These are phyloP conservation scores for Podila clonocystis DNA, from an alignment of 192 early-diverging fungal genomes.

Conservation along the genomic window DNA sequence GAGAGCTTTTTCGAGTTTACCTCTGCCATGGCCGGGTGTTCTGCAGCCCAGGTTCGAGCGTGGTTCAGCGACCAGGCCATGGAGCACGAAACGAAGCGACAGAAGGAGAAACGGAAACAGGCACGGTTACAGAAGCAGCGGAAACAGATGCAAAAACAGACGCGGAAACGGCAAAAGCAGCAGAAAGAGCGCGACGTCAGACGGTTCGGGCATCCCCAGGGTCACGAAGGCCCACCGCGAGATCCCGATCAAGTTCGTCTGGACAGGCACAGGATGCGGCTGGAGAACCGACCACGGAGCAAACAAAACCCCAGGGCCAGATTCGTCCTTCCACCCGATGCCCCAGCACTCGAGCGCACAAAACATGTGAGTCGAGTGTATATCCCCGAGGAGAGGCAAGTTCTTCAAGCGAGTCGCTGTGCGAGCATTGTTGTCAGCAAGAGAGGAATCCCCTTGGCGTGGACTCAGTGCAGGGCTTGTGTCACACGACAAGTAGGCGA, in stretches of 20 bases:
- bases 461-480: constrained; percentile 1
- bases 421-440: too few species aligned
- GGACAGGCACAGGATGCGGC: not conserved
- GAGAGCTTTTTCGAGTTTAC: constrained; percentile 19
- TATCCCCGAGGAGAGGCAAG: not conserved
- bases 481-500: not conserved
- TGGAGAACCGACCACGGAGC: too few species aligned
- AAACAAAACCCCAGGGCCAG: too few species aligned
- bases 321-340: not conserved
- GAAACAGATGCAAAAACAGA: not conserved
- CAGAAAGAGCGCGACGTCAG: not conserved
- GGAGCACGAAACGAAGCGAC: not conserved
- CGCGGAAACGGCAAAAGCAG: not conserved
- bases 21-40: not conserved
- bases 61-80: not conserved
- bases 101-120: not conserved
- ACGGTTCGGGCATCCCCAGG: not conserved
- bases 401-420: not conserved
- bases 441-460: not conserved
- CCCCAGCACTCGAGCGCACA: not conserved
- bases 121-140: not conserved
- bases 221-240: not conserved
- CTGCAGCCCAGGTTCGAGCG: not conserved
- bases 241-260: not conserved
- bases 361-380: not conserved